phyloP scores from a whole-genome alignment of 495 filamentous ascomycete genomes.

The Neurospora sp. region DNA sequence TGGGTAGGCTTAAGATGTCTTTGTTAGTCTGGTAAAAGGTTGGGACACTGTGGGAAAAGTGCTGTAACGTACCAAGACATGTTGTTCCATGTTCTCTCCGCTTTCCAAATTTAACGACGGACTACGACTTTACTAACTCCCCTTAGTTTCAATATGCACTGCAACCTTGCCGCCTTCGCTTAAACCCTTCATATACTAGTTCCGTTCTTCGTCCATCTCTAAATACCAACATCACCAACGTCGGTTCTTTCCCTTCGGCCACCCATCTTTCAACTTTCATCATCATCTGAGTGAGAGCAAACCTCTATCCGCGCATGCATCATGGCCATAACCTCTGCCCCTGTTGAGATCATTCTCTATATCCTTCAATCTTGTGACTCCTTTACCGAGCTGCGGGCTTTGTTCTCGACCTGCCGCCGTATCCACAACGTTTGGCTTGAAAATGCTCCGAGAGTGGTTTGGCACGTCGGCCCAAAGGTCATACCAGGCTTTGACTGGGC shows the following conservation, averaged over 20 bases:
- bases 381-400: neutral
- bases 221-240: neutral
- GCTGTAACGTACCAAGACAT: neutral
- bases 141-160: neutral
- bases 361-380: neutral
- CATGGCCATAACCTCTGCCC: neutral
- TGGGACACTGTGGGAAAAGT: neutral
- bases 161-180: neutral
- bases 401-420: neutral
- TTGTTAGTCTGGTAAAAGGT: too few species aligned
- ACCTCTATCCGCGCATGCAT: neutral
- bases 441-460: neutral
- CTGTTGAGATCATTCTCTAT: neutral
- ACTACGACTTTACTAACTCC: neutral
- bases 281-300: neutral
- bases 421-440: neutral
- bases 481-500: neutral
- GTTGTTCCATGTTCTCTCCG: neutral
- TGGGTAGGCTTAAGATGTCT: too few species aligned
- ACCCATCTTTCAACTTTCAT: neutral
- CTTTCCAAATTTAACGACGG: neutral
- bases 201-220: neutral
- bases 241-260: neutral
- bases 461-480: neutral
- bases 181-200: neutral